phyloP scores from a whole-genome alignment of 257 asterid species.

The Scutellaria galericulata region DNA sequence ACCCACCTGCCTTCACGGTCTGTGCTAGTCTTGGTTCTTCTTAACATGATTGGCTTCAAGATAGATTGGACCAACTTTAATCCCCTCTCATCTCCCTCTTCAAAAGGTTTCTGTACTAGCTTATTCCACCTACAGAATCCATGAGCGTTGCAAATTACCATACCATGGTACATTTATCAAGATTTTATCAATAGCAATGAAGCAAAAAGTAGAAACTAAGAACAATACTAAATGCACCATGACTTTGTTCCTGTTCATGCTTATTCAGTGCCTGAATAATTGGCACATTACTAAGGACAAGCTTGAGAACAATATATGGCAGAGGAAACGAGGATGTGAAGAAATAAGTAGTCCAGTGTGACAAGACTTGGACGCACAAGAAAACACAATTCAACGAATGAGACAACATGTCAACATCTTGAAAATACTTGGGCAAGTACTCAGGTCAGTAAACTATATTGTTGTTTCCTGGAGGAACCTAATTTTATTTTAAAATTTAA shows the following conservation, averaged over 20 bases:
- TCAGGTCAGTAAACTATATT: neutral
- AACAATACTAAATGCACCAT: constrained; percentile 7
- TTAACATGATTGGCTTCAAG: constrained; percentile 84
- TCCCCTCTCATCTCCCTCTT: constrained; percentile 95
- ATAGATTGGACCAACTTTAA: constrained; percentile 83
- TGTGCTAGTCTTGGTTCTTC: constrained; percentile 94
- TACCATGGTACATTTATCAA: constrained; percentile 22
- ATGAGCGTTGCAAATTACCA: constrained; percentile 30
- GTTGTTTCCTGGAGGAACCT: neutral
- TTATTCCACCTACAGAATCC: constrained; percentile 82
- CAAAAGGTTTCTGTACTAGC: constrained; percentile 95
- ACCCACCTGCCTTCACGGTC: constrained; percentile 89
- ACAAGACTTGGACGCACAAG: constrained; percentile 27
- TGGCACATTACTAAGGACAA: neutral
- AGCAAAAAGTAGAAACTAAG: constrained; percentile 23
- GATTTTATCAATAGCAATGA: constrained; percentile 20
- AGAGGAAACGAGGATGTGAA: neutral
- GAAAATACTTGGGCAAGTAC: constrained; percentile 1
- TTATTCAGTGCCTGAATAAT: neutral
- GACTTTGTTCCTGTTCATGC: neutral
- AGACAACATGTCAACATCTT: too few relatives aligned
- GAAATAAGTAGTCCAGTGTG: constrained; percentile 1
- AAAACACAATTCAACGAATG: constrained; percentile 2
- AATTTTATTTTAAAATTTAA: neutral
- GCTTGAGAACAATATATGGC: constrained; percentile 15